Base-by-base conservation (phyloP, 2,329 filamentous ascomycete species). In the Penicillium janthinellum region DNA sequence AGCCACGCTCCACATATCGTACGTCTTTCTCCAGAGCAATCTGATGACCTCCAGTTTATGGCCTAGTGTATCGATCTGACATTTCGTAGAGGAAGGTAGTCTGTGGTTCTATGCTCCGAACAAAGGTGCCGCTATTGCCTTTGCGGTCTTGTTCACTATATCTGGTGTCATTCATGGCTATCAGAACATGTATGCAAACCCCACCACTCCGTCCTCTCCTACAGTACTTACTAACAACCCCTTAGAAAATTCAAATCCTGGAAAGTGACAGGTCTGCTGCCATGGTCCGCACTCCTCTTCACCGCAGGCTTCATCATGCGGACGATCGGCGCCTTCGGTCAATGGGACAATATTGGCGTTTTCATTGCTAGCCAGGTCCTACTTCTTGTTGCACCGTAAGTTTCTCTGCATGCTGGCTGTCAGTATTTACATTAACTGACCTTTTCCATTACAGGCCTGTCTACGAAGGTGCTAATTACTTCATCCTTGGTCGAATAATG, bases 401-500 rank as follows among this genome's bases (percentile, higher is more conserved):
- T 31, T 4, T n/a, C 5, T 34, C 44, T 25, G 12, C 3, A n/a
- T 8, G 4, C 34, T 12, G 1, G 4, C 11, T 25, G 17, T 11
- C 34, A n/a, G 17, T 4, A n/a, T 25, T 20, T 12, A 2, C 20
- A 20, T 25, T 5, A 1, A 39, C 42, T 47, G 45, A 34, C 31
- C 38, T 17, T 51, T 37, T 10, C 7, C 37, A 31, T 31, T 2
- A n/a, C 17, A 12, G 73, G 15, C 77, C 77, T 10, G 73, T 80
- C 41, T 79, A 79, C 47, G 75, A 78, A 59, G 73, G 72, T 7
- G 75, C 75, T 54, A 84, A 83, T 56, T 85, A 83, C 65, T 75
- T 83, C 38, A 83, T 84, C 57, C 75, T 86, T 0, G 79, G 76
- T 15, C 78, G 81, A 31, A 78, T 84, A n/a, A 73, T 86, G 0